These are phyloP conservation scores for Xerocomus alliaceus DNA, from an alignment of 1,284 basidiomycete genomes.

Conservation along the genomic window DNA sequence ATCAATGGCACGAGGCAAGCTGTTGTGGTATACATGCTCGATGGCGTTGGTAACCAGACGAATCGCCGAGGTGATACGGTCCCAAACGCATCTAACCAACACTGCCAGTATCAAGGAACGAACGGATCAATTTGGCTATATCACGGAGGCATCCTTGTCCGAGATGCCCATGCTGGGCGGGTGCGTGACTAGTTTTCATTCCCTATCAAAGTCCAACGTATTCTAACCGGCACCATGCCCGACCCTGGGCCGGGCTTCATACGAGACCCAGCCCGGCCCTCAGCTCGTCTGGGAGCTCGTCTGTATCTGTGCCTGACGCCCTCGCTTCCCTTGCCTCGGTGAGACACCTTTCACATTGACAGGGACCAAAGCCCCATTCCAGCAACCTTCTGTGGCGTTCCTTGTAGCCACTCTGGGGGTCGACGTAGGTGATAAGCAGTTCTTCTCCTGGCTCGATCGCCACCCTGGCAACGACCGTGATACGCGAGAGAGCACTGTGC, in stretches of 20 bases:
- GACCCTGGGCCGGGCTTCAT: constrained; percentile 28
- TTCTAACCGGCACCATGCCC: not conserved
- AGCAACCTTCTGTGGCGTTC: constrained; percentile 65
- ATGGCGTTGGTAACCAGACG: no score
- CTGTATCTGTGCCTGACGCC: constrained; percentile 34
- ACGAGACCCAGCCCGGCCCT: constrained; percentile 57
- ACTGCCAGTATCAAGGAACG: not conserved
- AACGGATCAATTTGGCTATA: not conserved
- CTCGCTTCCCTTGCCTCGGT: constrained; percentile 56
- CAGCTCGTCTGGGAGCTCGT: constrained; percentile 55
- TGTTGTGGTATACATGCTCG: not conserved
- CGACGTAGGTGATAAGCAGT: constrained; percentile 80
- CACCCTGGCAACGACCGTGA: constrained; percentile 71
- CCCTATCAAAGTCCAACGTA: not conserved
- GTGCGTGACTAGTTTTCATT: not conserved
- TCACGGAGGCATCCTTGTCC: not conserved
- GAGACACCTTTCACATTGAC: constrained; percentile 71
- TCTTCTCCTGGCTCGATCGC: constrained; percentile 78
- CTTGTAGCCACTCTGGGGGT: constrained; percentile 62
- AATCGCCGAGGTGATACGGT: no score
- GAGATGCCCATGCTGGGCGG: not conserved
- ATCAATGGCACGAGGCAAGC: not conserved
- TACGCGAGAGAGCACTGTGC: constrained; percentile 67
- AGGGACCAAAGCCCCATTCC: constrained; percentile 79
- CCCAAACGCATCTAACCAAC: no score